Base-by-base conservation (phyloP, 495 filamentous ascomycete species). In the Lophiotrema nucula region DNA sequence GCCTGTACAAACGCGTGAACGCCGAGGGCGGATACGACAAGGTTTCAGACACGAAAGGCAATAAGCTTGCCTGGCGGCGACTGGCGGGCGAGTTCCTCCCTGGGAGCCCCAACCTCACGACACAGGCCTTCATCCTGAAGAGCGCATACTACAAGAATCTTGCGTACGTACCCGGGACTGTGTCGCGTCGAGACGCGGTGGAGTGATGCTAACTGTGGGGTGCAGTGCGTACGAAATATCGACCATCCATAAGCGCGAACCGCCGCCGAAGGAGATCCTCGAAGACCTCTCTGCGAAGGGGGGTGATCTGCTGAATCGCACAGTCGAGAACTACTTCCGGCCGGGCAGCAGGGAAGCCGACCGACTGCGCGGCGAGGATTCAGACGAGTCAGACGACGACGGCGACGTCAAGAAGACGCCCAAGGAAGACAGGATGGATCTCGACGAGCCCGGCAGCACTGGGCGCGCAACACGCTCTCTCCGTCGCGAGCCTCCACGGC, bases 141-240 rank as follows among this genome's bases (percentile, higher is more conserved):
- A 87, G 85, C 22, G 80, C 84, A 43, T 93, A 90, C 72, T 92
- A 92, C 76, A 87, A 87, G 62, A 85, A 91, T 60, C 80, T 93
- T 27, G 85, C 86, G 79, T 81, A 57, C 39, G 69, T 39, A 44
- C 25, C 23, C 23, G 27, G 3, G 19, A 25, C n/a, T n/a, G n/a
- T n/a, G n/a, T n/a, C n/a, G n/a, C n/a, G n/a, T n/a, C n/a, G n/a
- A n/a, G n/a, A n/a, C n/a, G n/a, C n/a, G n/a, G n/a, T n/a, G n/a
- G n/a, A n/a, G n/a, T n/a, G n/a, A n/a, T 38, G 19, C 54, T 58
- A 51, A 58, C 53, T n/a, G 38, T 18, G 33, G 16, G 24, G n/a
- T 53, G 4, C 28, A 81, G 80, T 13, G 88, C 89, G 2, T 93
- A 88, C 72, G 89, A 92, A 72, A 89, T 93, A 46, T 76, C 80